phyloP scores from a whole-genome alignment of 768 basidiomycete genomes.

The Tricholoma matsutake region DNA sequence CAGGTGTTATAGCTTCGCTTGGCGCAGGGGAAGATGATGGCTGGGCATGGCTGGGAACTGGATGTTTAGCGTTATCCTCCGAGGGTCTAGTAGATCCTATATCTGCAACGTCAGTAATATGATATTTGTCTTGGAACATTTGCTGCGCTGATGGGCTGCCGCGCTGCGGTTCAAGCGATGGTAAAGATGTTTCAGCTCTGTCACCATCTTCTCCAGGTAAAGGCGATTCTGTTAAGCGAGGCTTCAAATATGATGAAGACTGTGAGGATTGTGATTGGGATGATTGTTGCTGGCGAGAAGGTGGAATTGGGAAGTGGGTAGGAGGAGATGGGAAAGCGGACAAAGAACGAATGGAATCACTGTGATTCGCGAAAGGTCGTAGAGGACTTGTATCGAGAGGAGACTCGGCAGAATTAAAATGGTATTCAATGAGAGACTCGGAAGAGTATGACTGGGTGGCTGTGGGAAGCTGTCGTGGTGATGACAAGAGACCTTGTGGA shows the following conservation, averaged over 20 bases:
- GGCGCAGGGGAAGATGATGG: background rate
- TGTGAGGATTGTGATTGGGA: constrained; percentile 24
- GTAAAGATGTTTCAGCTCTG: background rate
- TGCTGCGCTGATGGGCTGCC: background rate
- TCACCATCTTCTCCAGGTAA: constrained; percentile 17
- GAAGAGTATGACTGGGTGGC: constrained; percentile 2
- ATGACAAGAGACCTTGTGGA: background rate
- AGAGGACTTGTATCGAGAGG: constrained; percentile 31
- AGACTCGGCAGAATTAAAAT: constrained; percentile 13
- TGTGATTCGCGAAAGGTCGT: constrained; percentile 34
- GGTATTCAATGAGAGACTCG: background rate
- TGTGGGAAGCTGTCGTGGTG: constrained; percentile 2
- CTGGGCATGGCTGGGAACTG: background rate
- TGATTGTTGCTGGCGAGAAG: constrained; percentile 28
- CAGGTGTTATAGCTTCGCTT: background rate
- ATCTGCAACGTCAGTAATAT: background rate
- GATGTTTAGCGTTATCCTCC: background rate
- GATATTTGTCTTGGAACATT: constrained; percentile 3
- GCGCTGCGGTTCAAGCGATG: background rate
- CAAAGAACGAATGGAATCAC: constrained; percentile 61
- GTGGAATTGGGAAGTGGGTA: constrained; percentile 66
- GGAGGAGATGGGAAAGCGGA: constrained; percentile 75
- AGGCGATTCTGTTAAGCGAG: constrained; percentile 23
- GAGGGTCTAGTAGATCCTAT: background rate
- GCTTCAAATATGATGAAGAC: constrained; percentile 23